phyloP scores from a whole-genome alignment of 106 monocot species.

The Dioscorea zingiberensis region DNA sequence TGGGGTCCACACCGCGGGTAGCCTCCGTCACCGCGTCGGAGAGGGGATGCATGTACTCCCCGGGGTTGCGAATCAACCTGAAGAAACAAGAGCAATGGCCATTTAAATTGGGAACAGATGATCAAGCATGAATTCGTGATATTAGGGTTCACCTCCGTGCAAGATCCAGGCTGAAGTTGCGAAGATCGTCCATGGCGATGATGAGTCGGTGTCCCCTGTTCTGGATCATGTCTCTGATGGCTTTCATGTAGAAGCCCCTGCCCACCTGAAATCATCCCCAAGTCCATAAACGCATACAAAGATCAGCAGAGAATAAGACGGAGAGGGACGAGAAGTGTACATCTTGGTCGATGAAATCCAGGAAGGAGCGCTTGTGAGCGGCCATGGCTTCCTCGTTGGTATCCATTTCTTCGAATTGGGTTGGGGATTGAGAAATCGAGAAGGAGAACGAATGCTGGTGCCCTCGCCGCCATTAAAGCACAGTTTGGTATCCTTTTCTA shows the following conservation, averaged over 20 bases:
- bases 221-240: constrained; percentile 67
- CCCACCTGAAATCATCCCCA: constrained; percentile 37
- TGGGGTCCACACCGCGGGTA: constrained; percentile 54
- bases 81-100: background rate
- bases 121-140: too few relatives aligned
- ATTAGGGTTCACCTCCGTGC: constrained; percentile 49
- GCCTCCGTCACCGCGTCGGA: constrained; percentile 82
- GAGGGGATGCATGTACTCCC: constrained; percentile 76
- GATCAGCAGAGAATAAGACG: background rate
- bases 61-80: constrained; percentile 84
- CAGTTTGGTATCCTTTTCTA: too few relatives aligned
- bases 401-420: constrained; percentile 44
- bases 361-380: constrained; percentile 77
- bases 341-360: constrained; percentile 85
- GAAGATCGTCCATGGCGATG: constrained; percentile 76
- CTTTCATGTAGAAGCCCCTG: constrained; percentile 63
- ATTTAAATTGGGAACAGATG: background rate
- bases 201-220: constrained; percentile 75
- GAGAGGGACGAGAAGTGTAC: constrained; percentile 20
- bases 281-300: background rate
- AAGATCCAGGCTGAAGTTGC: constrained; percentile 78
- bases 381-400: constrained; percentile 84
- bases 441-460: background rate
- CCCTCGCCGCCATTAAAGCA: too few relatives aligned
- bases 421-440: constrained; percentile 7